Evolutionary conservation across 208 protist genomes (phyloP), one percentile per base, ranked within the genome.

Genomic region (Trypanosoma platydactyli): DNA sequence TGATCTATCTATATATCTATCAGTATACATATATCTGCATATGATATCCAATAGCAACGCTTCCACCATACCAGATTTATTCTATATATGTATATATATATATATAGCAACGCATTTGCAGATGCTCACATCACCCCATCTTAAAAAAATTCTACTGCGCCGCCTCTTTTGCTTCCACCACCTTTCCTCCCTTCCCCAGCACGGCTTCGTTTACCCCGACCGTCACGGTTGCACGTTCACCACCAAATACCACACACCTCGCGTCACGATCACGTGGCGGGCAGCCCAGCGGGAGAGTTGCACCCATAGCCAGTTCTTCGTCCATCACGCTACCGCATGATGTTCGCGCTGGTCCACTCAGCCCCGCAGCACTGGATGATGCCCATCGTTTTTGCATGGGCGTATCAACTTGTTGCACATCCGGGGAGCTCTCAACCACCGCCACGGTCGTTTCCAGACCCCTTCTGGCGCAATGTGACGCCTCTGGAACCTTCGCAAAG

Each of bases 271-370:
- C 48, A 41, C 27, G 45, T 64, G 27, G 46, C 4, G 33, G n/a
- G 25, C 45, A n/a, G 3, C 46, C 46, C 0, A 55, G 35, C 13
- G 46, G 48, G 0, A 55, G 4, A 5, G 42, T 27, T 22, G 29
- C 38, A 25, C 59, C 46, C 24, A 64, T 13, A 33, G 11, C 49
- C 41, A 22, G 7, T 18, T 64, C 58, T 5, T 41, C 45, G 33
- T 40, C 58, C 20, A 52, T 27, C 1, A 38, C 22, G 51, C 62
- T 68, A 16, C 51, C 48, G 30, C 62, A 68, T 29, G 62, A 58
- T 33, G 62, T 68, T 35, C 51, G 50, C 29, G 62, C 51, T 4
- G 51, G 62, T 18, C 38, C 62, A 56, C 62, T 68, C 6, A 68
- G 52, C 18, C 62, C 62, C 7, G 62, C 51, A 38, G 40, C 41